Evolutionary conservation across 2,329 filamentous ascomycete species (phyloP).

Genomic region (Escovopsis sp.): DNA sequence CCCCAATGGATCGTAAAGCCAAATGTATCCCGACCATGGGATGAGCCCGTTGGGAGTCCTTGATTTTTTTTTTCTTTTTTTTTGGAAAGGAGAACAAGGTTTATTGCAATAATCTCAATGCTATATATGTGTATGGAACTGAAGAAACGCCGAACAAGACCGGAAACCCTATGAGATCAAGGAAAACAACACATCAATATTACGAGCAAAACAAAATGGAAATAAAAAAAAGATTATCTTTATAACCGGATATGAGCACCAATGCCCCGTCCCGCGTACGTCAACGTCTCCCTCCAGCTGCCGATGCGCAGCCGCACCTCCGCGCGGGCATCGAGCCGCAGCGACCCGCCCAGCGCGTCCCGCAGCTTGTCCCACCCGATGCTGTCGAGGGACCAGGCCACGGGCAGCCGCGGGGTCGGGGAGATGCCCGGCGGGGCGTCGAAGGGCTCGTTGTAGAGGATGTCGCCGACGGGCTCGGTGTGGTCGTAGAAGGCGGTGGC

Average conservation of each 20-base stretch:
- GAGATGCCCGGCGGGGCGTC: slow-evolving; percentile 61
- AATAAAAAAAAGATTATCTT: not conserved
- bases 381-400: slow-evolving; percentile 61
- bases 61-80: too few relatives aligned
- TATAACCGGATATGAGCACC: slow-evolving; percentile 39
- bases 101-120: too few relatives aligned
- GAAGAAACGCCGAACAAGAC: too few relatives aligned
- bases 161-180: too few relatives aligned
- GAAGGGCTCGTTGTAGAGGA: slow-evolving; percentile 61
- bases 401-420: slow-evolving; percentile 62
- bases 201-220: too few relatives aligned
- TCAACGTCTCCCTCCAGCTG: slow-evolving; percentile 56
- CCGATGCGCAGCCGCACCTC: slow-evolving; percentile 61
- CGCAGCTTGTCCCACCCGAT: slow-evolving; percentile 73
- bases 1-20: too few relatives aligned
- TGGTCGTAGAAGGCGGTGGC: slow-evolving; percentile 78
- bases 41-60: too few relatives aligned
- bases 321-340: slow-evolving; percentile 68
- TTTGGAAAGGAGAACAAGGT: too few relatives aligned
- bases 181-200: too few relatives aligned
- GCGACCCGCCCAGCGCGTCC: slow-evolving; percentile 62
- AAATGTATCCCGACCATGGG: too few relatives aligned
- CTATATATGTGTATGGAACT: too few relatives aligned
- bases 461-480: slow-evolving; percentile 61
- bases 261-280: slow-evolving; percentile 56